A percentile compares a stretch with the other conserved stretches of the same genome.
These are phyloP conservation scores for Westerdykella aurantiaca DNA, from an alignment of 2,329 filamentous ascomycete species.

Conservation along the genomic window DNA sequence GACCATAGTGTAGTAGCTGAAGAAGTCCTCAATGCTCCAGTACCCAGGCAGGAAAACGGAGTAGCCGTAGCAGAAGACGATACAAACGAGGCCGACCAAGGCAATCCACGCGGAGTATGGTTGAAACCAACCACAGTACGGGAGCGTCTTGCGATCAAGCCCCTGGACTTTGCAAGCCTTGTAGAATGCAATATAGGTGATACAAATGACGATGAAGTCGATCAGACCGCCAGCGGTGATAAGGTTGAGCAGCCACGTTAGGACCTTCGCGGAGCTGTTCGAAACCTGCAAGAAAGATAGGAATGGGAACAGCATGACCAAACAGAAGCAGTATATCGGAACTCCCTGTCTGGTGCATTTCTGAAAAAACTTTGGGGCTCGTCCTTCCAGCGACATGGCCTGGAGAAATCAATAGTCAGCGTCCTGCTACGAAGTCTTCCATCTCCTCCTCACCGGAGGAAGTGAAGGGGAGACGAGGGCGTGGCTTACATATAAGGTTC, in stretches of 20 bases:
- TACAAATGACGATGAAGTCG: slow-evolving; percentile 46
- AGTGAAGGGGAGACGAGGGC: too few species aligned
- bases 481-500: slow-evolving; percentile 24
- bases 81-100: slow-evolving; percentile 44
- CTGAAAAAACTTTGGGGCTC: slow-evolving; percentile 51
- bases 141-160: slow-evolving; percentile 46
- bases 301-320: slow-evolving; percentile 62
- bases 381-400: slow-evolving; percentile 49
- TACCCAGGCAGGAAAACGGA: slow-evolving; percentile 45
- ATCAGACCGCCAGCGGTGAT: slow-evolving; percentile 62
- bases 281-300: slow-evolving; percentile 70
- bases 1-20: slow-evolving; percentile 52
- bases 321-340: slow-evolving; percentile 64
- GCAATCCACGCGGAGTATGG: slow-evolving; percentile 50
- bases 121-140: slow-evolving; percentile 44
- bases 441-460: too few species aligned
- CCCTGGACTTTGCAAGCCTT: slow-evolving; percentile 46
- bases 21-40: slow-evolving; percentile 47
- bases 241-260: slow-evolving; percentile 67
- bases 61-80: slow-evolving; percentile 51
- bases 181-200: slow-evolving; percentile 57
- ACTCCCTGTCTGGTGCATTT: slow-evolving; percentile 59
- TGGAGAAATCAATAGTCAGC: slow-evolving; percentile 35
- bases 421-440: too few species aligned
- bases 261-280: slow-evolving; percentile 58